Conservation (phyloP, 2,329 filamentous ascomycete species). For the Phyllosticta capitalensis region DNA sequence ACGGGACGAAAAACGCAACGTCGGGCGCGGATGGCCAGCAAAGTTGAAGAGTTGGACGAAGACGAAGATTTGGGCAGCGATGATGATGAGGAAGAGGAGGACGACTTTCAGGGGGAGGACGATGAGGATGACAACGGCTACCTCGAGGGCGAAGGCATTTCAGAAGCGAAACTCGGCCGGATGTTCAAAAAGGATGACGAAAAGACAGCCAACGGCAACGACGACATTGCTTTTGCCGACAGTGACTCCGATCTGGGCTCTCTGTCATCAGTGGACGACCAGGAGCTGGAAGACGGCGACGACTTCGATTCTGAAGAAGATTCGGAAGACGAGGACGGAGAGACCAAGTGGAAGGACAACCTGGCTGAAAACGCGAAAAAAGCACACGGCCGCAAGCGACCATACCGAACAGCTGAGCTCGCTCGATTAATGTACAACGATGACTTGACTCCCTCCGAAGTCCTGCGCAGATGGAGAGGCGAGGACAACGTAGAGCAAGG, state of each 20-base stretch:
- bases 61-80: conserved; percentile 35
- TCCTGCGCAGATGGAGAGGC: conserved; percentile 71
- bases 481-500: conserved; percentile 45
- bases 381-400: conserved; percentile 58
- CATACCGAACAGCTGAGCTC: conserved; percentile 72
- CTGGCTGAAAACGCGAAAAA: conserved; percentile 64
- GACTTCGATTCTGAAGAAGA: conserved; percentile 38
- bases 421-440: conserved; percentile 85
- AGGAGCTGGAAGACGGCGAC: conserved; percentile 41
- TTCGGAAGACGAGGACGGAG: conserved; percentile 61
- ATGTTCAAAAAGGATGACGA: conserved; percentile 48
- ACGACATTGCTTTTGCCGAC: conserved; percentile 83
- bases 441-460: conserved; percentile 62
- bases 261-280: conserved; percentile 55
- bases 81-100: conserved; percentile 46
- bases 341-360: conserved; percentile 79
- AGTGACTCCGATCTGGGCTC: conserved; percentile 95
- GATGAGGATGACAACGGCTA: conserved; percentile 45
- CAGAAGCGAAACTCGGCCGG: conserved; percentile 35
- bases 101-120: conserved; percentile 37
- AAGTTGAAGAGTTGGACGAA: conserved; percentile 41
- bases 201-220: conserved; percentile 31
- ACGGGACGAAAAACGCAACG: conserved; percentile 45
- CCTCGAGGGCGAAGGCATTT: conserved; percentile 30
- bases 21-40: conserved; percentile 38